A percentile compares a stretch with the other conserved stretches of the same genome.
Evolutionary conservation across 352 stramenopile species (phyloP).

Genomic region (Saprolegnia parasitica): DNA sequence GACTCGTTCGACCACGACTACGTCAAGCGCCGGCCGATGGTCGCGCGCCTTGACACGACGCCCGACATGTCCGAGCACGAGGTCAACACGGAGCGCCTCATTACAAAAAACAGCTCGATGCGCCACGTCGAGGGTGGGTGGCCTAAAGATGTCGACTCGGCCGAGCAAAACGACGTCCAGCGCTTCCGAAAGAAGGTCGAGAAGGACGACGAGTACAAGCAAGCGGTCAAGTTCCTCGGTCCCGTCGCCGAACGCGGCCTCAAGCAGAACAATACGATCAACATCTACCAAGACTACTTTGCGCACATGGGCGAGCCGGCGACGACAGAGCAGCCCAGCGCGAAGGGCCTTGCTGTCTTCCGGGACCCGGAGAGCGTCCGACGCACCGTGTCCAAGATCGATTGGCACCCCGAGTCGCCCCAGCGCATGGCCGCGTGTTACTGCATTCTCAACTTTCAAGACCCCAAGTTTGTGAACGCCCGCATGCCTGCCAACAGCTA

Average conservation of each 20-base stretch:
- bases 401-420: slow-evolving; percentile 95
- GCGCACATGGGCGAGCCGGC: slow-evolving; percentile 86
- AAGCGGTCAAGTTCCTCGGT: slow-evolving; percentile 89
- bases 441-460: slow-evolving; percentile 94
- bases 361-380: slow-evolving; percentile 92
- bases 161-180: slow-evolving; percentile 94
- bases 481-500: slow-evolving; percentile 85
- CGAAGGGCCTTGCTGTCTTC: slow-evolving; percentile 96
- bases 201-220: slow-evolving; percentile 96
- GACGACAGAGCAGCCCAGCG: slow-evolving; percentile 92
- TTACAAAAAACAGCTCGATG: slow-evolving; percentile 93
- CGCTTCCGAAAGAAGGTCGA: slow-evolving; percentile 96
- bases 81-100: slow-evolving; percentile 91
- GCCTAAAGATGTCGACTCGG: slow-evolving; percentile 96
- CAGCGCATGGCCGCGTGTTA: slow-evolving; percentile 97
- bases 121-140: slow-evolving; percentile 94
- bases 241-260: slow-evolving; percentile 90
- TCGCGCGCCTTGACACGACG: slow-evolving; percentile 85
- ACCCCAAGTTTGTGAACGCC: slow-evolving; percentile 84
- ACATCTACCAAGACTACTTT: slow-evolving; percentile 98
- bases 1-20: slow-evolving; percentile 88
- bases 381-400: slow-evolving; percentile 92
- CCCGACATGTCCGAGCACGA: slow-evolving; percentile 90
- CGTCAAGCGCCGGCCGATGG: slow-evolving; percentile 79
- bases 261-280: slow-evolving; percentile 98